Evolutionary conservation across 768 basidiomycete genomes (phyloP), one percentile per base, ranked within the genome.

Genomic region (Termitomyces sp.): DNA sequence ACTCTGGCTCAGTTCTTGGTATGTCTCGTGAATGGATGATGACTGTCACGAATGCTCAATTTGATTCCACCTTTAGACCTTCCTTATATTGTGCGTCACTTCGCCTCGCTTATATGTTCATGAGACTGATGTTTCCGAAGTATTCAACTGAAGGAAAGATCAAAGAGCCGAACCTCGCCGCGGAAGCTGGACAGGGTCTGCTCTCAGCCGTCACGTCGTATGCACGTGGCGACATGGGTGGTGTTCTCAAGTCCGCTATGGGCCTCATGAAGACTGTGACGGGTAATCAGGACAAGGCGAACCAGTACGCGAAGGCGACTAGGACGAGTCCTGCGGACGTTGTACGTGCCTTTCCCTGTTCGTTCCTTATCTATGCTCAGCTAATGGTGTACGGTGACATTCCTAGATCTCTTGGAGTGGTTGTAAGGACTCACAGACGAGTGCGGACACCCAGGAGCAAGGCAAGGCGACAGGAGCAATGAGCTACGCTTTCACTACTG

Each of bases 71-170:
- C 14, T 49, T n/a, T 52, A 88, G 86, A 90, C 70, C 77, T 89
- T 30, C 86, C 86, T 3, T 90, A 87, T 71, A 78, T 83, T 41
- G 87, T 89, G 72, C 41, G 78, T 56, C 28, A 16, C 51, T 47
- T 57, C 20, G 16, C 41, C 56, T 47, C 46, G 33, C 1, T n/a
- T 14, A 30, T 23, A 23, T 28, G 35, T 35, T 52, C 14, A 58
- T 40, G 55, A 55, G 32, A 14, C 30, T 49, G 13, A 58, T 14
- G 2, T 26, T 9, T 36, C 13, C 48, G 18, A 61, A 91, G 86
- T 98, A 98, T 74, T 93, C 93, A 23, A 96, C 94, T 7, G 93
- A 98, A 75, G 95, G 95, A 51, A 94, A 92, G 69, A 75, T 98
- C 69, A 97, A 98, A 72, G 94, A 97, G 69, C 94, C 95, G 36